Evolutionary conservation across 1,284 basidiomycete species (phyloP).

Genomic region (Ustilago shanxiensis): DNA sequence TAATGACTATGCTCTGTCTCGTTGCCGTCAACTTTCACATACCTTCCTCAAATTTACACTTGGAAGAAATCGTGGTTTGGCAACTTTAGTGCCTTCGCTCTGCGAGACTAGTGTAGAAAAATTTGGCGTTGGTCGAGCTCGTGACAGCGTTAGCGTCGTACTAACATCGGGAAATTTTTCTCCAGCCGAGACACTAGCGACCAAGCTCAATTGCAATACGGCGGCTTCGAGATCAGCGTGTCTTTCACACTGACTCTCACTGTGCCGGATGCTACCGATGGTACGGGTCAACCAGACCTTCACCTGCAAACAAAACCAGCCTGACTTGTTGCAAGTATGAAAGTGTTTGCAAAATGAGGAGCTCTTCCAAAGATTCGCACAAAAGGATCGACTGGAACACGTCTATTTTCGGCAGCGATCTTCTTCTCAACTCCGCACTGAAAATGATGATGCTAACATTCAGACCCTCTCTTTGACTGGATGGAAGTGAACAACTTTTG

Average conservation of each 20-base stretch:
- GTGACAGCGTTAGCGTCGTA: background rate
- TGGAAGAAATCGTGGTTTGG: background rate
- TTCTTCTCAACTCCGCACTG: background rate
- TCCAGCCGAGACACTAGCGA: background rate
- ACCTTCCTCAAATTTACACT: background rate
- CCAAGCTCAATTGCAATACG: background rate
- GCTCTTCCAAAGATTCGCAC: background rate
- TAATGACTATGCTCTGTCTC: background rate
- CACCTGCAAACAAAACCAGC: too few relatives aligned
- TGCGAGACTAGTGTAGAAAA: background rate
- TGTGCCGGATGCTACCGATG: background rate
- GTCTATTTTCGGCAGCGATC: constrained; percentile 1
- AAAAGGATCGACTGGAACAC: background rate
- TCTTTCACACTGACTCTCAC: constrained; percentile 2
- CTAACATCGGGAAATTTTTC: constrained; percentile 1
- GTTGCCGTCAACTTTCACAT: background rate
- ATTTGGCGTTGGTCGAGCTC: background rate
- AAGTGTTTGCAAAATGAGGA: too few relatives aligned
- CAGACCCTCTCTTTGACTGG: background rate
- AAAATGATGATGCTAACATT: background rate
- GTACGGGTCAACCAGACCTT: constrained; percentile 1
- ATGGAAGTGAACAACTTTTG: background rate
- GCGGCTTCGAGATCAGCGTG: background rate
- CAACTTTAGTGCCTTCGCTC: background rate
- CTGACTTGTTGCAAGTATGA: too few relatives aligned